Base-by-base conservation (phyloP, 352 stramenopile species). In the Globisporangium barbulae region DNA sequence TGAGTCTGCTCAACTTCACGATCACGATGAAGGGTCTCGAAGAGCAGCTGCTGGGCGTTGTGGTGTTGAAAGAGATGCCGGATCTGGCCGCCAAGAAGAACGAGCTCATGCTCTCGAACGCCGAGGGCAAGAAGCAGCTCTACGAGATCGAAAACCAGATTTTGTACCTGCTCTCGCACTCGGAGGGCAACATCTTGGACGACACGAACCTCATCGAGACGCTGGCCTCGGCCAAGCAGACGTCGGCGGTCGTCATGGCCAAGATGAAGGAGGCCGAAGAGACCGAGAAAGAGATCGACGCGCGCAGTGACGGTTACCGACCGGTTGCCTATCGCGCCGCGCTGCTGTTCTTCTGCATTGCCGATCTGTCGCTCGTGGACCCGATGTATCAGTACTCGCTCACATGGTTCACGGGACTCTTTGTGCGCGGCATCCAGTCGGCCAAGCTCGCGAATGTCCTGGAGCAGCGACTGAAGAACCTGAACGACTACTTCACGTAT, bases 401-500 rank as follows among this genome's bases (percentile, higher is more conserved):
- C 33, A 91, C 94, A 58, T 98, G 90, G 91, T 98, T 98, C 63
- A 96, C 89, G 2, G 78, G 78, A 8, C 70, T 98, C n/a, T 98
- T 98, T 73, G 76, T 97, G 13, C 89, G 90, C 50, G 85, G 85
- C 17, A 97, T 97, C 48, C 82, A 89, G 63, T 74, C 83, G 5
- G 90, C 91, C 2, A 93, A 80, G 70, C 80, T 64, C 59, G 77
- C 76, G 25, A 78, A 71, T 25, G 82, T 75, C 22, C 73, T 98
- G 0, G 83, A 91, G 22, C 75, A 89, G 60, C 75, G 92, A 0
- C 71, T 98, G 17, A 77, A 77, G 25, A 93, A 94, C 65, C 75
- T 98, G 19, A 97, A 97, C 68, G 88, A 98, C 62, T 97, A 81
- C 53, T 97, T 97, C 56, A 98, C 93, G 13, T 97, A 97, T 66